These are phyloP conservation scores for Kluyveromyces nonfermentans DNA, from an alignment of 805 yeast species.

Conservation along the genomic window DNA sequence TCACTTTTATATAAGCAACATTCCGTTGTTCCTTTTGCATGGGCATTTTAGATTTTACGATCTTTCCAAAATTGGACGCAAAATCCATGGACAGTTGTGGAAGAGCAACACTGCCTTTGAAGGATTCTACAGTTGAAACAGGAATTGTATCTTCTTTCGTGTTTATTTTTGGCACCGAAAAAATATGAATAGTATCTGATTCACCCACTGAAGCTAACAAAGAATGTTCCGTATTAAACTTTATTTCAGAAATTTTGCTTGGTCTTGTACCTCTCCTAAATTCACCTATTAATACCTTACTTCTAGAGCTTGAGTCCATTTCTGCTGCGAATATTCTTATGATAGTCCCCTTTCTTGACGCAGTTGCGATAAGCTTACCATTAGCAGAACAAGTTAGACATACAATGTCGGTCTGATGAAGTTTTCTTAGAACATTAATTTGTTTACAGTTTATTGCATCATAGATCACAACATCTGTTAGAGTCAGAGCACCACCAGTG, in stretches of 20 bases:
- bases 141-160: conserved; percentile 2
- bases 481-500: conserved; percentile 26
- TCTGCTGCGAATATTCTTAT: conserved; percentile 54
- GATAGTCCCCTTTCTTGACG: conserved; percentile 64
- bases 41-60: conserved; percentile 22
- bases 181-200: conserved; percentile 84
- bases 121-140: background rate
- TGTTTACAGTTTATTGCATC: conserved; percentile 71
- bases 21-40: conserved; percentile 24
- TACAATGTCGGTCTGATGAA: conserved; percentile 25
- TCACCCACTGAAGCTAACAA: conserved; percentile 75
- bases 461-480: conserved; percentile 52
- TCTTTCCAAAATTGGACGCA: conserved; percentile 18
- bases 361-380: conserved; percentile 54
- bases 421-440: conserved; percentile 36
- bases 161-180: conserved; percentile 47
- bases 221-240: conserved; percentile 52
- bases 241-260: conserved; percentile 57
- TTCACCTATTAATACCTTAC: conserved; percentile 34
- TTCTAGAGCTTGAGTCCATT: conserved; percentile 30
- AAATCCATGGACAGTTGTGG: conserved; percentile 13
- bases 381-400: conserved; percentile 41
- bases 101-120: background rate
- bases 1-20: conserved; percentile 22
- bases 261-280: conserved; percentile 71